Conservation (phyloP, 2,329 filamentous ascomycete genomes). For the Cordyceps fumosorosea region DNA sequence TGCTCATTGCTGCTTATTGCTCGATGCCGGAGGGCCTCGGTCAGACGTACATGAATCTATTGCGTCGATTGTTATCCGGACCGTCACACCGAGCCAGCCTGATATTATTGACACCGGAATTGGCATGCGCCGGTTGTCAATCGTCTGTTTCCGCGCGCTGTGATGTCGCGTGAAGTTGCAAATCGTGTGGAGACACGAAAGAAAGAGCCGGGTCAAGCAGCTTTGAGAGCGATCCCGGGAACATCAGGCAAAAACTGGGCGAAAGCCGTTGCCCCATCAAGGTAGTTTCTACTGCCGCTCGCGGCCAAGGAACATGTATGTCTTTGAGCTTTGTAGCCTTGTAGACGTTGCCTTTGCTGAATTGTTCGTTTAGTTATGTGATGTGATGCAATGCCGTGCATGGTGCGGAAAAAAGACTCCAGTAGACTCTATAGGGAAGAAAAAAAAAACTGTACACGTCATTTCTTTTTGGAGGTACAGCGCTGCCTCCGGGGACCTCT, state of each 20-base stretch:
- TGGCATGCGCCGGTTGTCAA: background rate
- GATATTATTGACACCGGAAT: background rate
- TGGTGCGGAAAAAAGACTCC: background rate
- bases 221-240: background rate
- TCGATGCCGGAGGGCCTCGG: background rate
- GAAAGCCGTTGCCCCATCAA: background rate
- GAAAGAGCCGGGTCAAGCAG: background rate
- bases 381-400: background rate
- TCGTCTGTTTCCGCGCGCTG: background rate
- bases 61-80: background rate
- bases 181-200: background rate
- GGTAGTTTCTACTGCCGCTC: background rate
- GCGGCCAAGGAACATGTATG: background rate
- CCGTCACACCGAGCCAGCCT: background rate
- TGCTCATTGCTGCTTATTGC: background rate
- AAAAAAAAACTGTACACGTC: background rate
- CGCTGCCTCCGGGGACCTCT: background rate
- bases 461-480: background rate
- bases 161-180: background rate
- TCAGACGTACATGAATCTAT: background rate
- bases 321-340: background rate
- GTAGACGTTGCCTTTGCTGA: background rate
- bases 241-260: background rate
- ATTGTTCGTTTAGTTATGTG: background rate
- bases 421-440: background rate